Evolutionary conservation across 805 yeast genomes (phyloP), one percentile per base, ranked within the genome.

Genomic region (Pichia deserticola): DNA sequence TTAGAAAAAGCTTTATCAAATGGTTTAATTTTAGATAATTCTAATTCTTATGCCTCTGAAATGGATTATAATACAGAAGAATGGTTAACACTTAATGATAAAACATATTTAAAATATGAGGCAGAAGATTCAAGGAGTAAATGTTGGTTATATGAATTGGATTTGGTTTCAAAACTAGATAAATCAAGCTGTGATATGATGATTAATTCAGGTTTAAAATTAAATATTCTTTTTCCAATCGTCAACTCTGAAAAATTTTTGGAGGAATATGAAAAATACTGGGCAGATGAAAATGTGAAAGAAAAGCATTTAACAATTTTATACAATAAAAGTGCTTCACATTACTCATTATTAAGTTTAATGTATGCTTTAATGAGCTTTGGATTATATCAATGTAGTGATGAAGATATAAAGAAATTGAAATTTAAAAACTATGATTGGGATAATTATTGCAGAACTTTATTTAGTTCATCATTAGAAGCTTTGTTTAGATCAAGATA

Each of bases 171-270:
- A 39, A 53, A 10, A 48, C 62, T 61, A 7, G 53, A 51, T 5
- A 59, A 59, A 41, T 6, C 30, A 13, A 57, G 56, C 36, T 58
- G 62, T 7, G 64, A 58, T 52, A 49, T 52, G 9, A 58, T 57
- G 13, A 44, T 62, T 15, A 51, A 48, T 32, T 52, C 51, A 33
- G 64, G 60, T 3, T 54, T 56, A 34, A 51, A 51, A 30, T 52
- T 59, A 20, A 49, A 43, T 7, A 57, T 60, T 41, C 49, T 64
- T 13, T 60, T 73, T 50, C 57, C 83, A 76, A 63, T 83, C 79
- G 62, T 85, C 75, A 51, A 79, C 65, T 13, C 82, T 73, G 46
- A 83, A 73, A 48, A 86, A 66, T 61, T 86, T 75, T 33, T 88
- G 83, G 60, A 78, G 82, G 63, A 86, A 76, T 71, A 84, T 77